Conservation (phyloP, 2,329 filamentous ascomycete species). For the Neurospora sp. region DNA sequence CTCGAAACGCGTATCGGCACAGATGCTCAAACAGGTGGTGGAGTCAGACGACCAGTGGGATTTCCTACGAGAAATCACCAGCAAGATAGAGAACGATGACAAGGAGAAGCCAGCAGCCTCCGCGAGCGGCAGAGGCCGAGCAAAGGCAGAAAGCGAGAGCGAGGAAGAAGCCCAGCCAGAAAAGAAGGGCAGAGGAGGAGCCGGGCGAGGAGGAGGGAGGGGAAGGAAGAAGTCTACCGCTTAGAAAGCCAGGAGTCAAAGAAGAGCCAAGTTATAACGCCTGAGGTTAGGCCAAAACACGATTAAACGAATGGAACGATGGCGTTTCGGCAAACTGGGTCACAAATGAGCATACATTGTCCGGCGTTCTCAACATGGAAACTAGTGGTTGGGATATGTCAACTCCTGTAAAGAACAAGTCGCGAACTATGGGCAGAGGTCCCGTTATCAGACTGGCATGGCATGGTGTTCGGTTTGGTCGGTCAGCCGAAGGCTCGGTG, state of each 20-base stretch:
- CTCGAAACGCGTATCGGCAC: constrained; percentile 80
- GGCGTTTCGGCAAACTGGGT: neutral
- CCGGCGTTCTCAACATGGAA: neutral
- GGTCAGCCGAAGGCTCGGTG: neutral
- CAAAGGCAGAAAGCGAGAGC: constrained; percentile 41
- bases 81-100: constrained; percentile 58
- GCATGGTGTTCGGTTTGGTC: neutral
- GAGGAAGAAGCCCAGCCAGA: constrained; percentile 34
- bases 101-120: constrained; percentile 22
- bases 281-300: neutral
- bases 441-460: neutral
- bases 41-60: constrained; percentile 87
- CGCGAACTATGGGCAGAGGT: neutral
- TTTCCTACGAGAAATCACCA: constrained; percentile 83
- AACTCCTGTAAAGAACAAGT: neutral
- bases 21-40: constrained; percentile 87
- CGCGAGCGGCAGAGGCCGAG: constrained; percentile 16
- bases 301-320: neutral
- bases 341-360: neutral
- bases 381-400: neutral
- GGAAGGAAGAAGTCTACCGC: constrained; percentile 10
- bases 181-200: constrained; percentile 32
- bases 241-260: neutral
- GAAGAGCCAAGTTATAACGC: neutral
- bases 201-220: constrained; percentile 19